Evolutionary conservation across 1,284 basidiomycete genomes (phyloP).

Genomic region (Ganoderma meredithae): DNA sequence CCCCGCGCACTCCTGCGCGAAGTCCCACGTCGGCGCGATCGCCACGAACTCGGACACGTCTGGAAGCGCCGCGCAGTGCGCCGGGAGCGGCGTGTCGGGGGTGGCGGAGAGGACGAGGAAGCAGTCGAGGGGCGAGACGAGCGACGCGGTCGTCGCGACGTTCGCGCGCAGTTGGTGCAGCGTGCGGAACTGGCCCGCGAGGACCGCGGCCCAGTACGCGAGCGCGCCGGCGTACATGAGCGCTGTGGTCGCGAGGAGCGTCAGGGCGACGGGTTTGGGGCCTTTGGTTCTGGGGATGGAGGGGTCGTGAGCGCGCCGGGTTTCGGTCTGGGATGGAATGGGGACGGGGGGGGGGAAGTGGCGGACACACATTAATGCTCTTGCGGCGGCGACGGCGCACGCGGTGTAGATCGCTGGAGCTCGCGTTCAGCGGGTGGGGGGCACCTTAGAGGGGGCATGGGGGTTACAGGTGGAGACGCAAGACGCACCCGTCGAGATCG

Average conservation of each 20-base stretch:
- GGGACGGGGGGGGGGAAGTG: background rate
- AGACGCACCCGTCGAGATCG: background rate
- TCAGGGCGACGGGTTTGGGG: background rate
- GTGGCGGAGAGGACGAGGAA: background rate
- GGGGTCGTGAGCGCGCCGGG: background rate
- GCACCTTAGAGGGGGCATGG: no score
- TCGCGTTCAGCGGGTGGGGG: no score
- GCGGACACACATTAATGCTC: background rate
- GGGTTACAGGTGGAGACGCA: no score
- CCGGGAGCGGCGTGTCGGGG: background rate
- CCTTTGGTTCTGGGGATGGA: background rate
- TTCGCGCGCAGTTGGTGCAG: background rate
- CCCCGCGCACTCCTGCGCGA: constrained; percentile 1
- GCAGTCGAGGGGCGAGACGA: background rate
- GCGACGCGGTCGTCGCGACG: background rate
- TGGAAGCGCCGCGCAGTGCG: background rate
- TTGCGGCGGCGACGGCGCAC: background rate
- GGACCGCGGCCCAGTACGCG: background rate
- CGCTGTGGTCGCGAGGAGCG: background rate
- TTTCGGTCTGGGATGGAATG: background rate
- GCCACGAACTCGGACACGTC: background rate
- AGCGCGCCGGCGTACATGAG: background rate
- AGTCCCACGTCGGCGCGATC: constrained; percentile 3
- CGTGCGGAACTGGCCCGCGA: constrained; percentile 3
- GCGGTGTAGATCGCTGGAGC: background rate